Evolutionary conservation across 176 grass and related monocot species (phyloP).

Genomic region (Oryza brachyantha): DNA sequence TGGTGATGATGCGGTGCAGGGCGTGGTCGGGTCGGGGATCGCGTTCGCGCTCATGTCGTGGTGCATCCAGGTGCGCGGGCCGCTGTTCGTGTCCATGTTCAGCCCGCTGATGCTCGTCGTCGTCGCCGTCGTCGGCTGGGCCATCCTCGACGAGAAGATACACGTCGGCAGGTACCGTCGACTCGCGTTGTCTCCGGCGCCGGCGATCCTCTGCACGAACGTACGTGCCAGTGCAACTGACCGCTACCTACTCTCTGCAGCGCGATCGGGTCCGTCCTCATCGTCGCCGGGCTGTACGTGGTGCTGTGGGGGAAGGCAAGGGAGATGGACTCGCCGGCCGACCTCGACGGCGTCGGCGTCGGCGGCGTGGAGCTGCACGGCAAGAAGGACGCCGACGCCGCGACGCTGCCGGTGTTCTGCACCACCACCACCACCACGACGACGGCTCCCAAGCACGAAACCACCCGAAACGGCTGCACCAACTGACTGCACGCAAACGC

Average conservation of each 20-base stretch:
- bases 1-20: conserved; percentile 40
- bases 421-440: too few relatives aligned
- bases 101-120: conserved; percentile 83
- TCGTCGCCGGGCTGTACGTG: conserved; percentile 73
- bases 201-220: too few relatives aligned
- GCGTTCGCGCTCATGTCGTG: conserved; percentile 74
- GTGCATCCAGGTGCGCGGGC: conserved; percentile 76
- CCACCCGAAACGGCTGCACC: not conserved
- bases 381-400: conserved; percentile 32
- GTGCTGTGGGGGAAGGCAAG: conserved; percentile 86
- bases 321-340: conserved; percentile 21
- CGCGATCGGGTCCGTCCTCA: conserved; percentile 54
- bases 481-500: too few relatives aligned
- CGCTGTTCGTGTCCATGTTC: conserved; percentile 91
- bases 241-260: conserved; percentile 25
- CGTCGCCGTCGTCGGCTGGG: conserved; percentile 81
- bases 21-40: conserved; percentile 60
- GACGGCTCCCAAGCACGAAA: conserved; percentile 16
- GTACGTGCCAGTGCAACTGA: too few relatives aligned
- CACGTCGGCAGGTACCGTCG: conserved; percentile 58
- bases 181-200: too few relatives aligned
- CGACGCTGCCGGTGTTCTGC: conserved; percentile 24
- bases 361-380: not conserved
- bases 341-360: not conserved
- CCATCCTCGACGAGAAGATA: conserved; percentile 75